Conservation (phyloP, 2,329 filamentous ascomycete species). For the Penicillium sp. region DNA sequence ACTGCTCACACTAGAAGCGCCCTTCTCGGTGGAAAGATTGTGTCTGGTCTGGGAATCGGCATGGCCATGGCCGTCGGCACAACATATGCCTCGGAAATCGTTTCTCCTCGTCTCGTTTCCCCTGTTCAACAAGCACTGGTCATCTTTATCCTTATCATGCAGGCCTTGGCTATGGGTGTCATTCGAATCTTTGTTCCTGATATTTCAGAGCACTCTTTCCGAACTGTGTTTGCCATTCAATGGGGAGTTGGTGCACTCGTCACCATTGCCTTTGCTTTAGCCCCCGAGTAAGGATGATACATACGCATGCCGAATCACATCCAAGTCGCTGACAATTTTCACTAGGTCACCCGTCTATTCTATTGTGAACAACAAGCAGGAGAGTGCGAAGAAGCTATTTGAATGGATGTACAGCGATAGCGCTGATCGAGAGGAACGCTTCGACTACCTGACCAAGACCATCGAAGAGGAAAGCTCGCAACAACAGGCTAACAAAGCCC, state of each 20-base stretch:
- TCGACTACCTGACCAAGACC: conserved; percentile 19
- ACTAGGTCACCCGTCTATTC: conserved; percentile 10
- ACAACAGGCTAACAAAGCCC: conserved; percentile 10
- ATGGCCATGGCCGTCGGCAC: conserved; percentile 27
- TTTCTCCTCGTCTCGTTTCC: conserved; percentile 19
- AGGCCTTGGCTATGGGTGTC: conserved; percentile 25
- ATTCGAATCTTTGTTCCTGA: conserved; percentile 29
- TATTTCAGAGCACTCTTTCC: conserved; percentile 19
- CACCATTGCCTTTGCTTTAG: conserved; percentile 19
- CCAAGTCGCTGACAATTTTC: neutral
- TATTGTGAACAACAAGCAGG: conserved; percentile 12
- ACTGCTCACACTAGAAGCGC: conserved; percentile 21
- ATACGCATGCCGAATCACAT: neutral
- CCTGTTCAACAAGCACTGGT: conserved; percentile 24
- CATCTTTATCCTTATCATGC: conserved; percentile 29
- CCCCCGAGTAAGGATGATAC: conserved; percentile 20
- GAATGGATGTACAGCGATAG: conserved; percentile 18
- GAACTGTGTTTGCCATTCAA: conserved; percentile 29
- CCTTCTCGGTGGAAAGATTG: conserved; percentile 29
- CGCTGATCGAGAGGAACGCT: conserved; percentile 17
- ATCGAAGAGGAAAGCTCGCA: conserved; percentile 24
- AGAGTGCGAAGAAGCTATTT: conserved; percentile 20
- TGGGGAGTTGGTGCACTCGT: conserved; percentile 25
- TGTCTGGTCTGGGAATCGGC: conserved; percentile 26
- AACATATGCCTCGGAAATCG: conserved; percentile 29